A percentile compares a stretch with the other conserved stretches of the same genome.
Evolutionary conservation across 192 early-diverging fungal genomes (phyloP).

Genomic region (Bifiguratus adelaidae): DNA sequence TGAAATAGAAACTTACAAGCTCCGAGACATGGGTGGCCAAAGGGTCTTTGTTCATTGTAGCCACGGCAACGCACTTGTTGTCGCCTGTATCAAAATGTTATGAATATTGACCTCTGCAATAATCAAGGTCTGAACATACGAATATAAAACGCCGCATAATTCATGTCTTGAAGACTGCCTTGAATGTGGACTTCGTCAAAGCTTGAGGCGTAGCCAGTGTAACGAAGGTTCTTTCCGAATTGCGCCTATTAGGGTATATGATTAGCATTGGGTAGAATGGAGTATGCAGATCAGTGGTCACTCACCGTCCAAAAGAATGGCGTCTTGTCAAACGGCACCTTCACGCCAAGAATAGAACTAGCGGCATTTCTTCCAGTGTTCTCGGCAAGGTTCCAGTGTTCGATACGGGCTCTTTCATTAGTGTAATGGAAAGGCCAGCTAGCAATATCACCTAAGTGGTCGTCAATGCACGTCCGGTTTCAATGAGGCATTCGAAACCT

Average conservation of each 20-base stretch:
- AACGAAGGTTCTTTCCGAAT: conserved; percentile 40
- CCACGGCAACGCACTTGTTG: conserved; percentile 25
- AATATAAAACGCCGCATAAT: conserved; percentile 18
- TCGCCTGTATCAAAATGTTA: conserved; percentile 2
- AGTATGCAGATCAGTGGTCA: neutral
- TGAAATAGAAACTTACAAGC: too few species aligned
- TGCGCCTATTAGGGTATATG: conserved; percentile 10
- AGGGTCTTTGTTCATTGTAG: conserved; percentile 22
- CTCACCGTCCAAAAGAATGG: conserved; percentile 49
- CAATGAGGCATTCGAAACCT: neutral
- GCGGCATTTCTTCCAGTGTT: conserved; percentile 20
- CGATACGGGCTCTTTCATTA: conserved; percentile 30
- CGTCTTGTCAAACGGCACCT: conserved; percentile 24
- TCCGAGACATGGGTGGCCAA: conserved; percentile 21
- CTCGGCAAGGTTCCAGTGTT: conserved; percentile 45
- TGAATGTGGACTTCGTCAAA: conserved; percentile 43
- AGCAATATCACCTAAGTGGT: conserved; percentile 43
- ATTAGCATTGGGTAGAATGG: neutral
- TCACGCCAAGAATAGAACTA: conserved; percentile 9
- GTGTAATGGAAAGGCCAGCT: conserved; percentile 31
- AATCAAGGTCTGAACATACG: conserved; percentile 8
- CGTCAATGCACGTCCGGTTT: neutral
- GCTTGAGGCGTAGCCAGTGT: conserved; percentile 32
- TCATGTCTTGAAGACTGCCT: conserved; percentile 12
- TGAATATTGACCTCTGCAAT: neutral